Evolutionary conservation across 768 basidiomycete species (phyloP).

Genomic region (Cystofilobasidium macerans): DNA sequence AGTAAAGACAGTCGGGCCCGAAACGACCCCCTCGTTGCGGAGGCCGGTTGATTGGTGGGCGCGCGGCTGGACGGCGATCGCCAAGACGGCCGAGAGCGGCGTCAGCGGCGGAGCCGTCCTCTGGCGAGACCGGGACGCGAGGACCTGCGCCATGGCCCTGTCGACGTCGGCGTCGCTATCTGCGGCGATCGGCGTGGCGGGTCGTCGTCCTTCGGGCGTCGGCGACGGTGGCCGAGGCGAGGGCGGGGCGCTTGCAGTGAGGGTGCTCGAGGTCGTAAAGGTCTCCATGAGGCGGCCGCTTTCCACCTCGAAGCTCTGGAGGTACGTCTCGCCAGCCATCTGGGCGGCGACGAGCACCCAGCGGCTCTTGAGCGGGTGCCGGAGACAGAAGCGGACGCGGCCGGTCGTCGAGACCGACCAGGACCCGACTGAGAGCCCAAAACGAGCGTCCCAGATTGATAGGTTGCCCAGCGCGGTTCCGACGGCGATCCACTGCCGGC

Average conservation of each 20-base stretch:
- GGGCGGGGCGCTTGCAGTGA: not conserved
- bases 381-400: constrained; percentile 44
- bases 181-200: no score
- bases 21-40: not conserved
- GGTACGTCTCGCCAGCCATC: not conserved
- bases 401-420: constrained; percentile 47
- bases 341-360: constrained; percentile 4
- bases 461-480: constrained; percentile 77
- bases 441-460: constrained; percentile 89
- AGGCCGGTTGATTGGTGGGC: not conserved
- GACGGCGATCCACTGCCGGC: constrained; percentile 74
- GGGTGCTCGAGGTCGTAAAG: not conserved
- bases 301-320: constrained; percentile 15
- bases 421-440: constrained; percentile 73
- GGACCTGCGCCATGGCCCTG: not conserved
- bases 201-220: no score
- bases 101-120: not conserved
- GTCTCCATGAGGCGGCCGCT: constrained; percentile 4
- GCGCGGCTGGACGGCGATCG: constrained; percentile 8
- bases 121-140: not conserved
- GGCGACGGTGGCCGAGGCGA: no score
- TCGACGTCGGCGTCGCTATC: not conserved
- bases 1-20: constrained; percentile 1
- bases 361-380: constrained; percentile 2
- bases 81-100: constrained; percentile 1